phyloP scores from a whole-genome alignment of 345 rosid species.

The Kandelia obovata region DNA sequence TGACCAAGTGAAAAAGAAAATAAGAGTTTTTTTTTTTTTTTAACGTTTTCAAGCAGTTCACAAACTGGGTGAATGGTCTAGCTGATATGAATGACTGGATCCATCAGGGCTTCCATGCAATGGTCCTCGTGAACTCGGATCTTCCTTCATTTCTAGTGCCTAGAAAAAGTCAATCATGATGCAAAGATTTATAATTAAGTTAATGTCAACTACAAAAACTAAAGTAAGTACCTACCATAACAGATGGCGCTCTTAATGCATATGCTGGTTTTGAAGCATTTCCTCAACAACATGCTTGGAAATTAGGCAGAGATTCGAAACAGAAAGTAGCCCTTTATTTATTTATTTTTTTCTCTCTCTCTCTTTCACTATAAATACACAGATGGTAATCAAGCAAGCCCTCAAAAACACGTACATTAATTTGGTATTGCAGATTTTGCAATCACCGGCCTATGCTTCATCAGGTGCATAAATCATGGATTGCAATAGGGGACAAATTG shows the following conservation, averaged over 20 bases:
- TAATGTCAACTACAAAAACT: not conserved
- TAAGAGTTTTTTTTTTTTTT: not conserved
- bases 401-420: not conserved
- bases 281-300: no score
- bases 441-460: not conserved
- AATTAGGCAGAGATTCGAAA: no score
- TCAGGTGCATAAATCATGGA: not conserved
- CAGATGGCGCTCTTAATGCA: not conserved
- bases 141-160: slow-evolving; percentile 18
- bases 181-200: not conserved
- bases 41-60: not conserved
- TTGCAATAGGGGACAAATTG: not conserved
- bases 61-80: slow-evolving; percentile 20
- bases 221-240: not conserved
- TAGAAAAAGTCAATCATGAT: not conserved
- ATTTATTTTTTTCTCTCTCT: not conserved
- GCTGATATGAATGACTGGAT: slow-evolving; percentile 9
- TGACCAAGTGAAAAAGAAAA: not conserved
- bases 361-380: not conserved
- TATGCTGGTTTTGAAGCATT: not conserved
- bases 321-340: no score
- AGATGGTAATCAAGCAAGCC: not conserved
- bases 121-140: slow-evolving; percentile 4
- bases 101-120: slow-evolving; percentile 7
- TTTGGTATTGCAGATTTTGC: not conserved